Base-by-base conservation (phyloP, 139 green algal species). In the Tetratostichococcus sp. region DNA sequence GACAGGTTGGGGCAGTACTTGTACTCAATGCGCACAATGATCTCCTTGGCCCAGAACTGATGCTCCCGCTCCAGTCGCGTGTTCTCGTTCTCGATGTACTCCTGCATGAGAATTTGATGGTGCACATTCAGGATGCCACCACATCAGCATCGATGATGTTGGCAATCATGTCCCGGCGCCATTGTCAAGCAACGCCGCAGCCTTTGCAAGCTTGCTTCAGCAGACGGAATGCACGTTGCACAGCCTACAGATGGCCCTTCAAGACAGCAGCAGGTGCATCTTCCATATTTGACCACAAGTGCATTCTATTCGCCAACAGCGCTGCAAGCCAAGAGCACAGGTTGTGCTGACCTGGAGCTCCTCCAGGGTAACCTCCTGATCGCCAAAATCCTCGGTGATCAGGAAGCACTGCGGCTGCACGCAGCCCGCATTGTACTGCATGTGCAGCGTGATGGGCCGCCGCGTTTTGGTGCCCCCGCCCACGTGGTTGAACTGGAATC, bases 401-500 rank as follows among this genome's bases (percentile, higher is more conserved):
- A 97, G 83, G 80, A 86, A 98, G 89, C 94, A 98, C n/a, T 82
- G 71, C 5, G 92, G 92, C 79, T 91, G 82, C 30, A 87, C 80
- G 80, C 90, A 96, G 1, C 84, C 79, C 2, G 77, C 71, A 75
- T 98, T 95, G 86, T 98, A 98, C 83, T 97, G 96, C 94, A 98
- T 98, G 80, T 98, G 90, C 70, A 98, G 88, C 4, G 91, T 92
- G 78, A 98, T 97, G 35, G 94, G 94, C 4, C 94, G 83, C 19
- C 94, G 82, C 4, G 94, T 98, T 81, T 98, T 98, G 43, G 94
- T 98, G 70, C 94, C 94, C 5, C 94, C 94, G 1, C 94, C 94
- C 8, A 98, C 94, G 74, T 95, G 89, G 83, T 98, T 98, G 87
- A 98, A 98, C 85, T 98, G 92, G 84, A 98, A 97, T 11, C 92